A percentile compares a stretch with the other conserved stretches of the same genome.
Evolutionary conservation across 2,329 filamentous ascomycete genomes (phyloP).

Genomic region (Penicillium sp.): DNA sequence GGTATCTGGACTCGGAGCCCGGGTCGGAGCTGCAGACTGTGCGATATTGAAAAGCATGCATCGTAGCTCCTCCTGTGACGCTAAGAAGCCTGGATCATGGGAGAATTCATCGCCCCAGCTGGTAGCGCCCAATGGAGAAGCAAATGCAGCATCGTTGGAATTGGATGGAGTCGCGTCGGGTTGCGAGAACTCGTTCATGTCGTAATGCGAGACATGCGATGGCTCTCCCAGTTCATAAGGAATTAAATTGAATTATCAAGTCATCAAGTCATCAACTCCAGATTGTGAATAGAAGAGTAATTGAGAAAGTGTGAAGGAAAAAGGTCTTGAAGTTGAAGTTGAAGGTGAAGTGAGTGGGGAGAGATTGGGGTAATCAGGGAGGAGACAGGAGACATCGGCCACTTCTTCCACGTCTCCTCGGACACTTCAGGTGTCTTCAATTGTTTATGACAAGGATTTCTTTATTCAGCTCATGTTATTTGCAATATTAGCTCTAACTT

Average conservation of each 20-base stretch:
- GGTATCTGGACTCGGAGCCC: conserved; percentile 38
- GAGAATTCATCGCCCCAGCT: conserved; percentile 33
- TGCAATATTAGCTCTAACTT: too few relatives aligned
- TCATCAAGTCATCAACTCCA: too few relatives aligned
- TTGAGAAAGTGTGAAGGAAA: background rate
- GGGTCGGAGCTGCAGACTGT: conserved; percentile 46
- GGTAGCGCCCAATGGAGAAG: conserved; percentile 18
- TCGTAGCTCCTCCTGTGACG: conserved; percentile 49
- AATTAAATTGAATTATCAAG: background rate
- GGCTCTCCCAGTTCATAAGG: background rate
- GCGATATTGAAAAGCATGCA: conserved; percentile 48
- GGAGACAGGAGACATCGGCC: background rate
- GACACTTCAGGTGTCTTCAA: background rate
- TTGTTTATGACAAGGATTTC: too few relatives aligned
- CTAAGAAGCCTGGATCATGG: conserved; percentile 47
- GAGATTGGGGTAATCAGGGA: background rate
- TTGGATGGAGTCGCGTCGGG: conserved; percentile 14
- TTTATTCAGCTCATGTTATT: background rate
- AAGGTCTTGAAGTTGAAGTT: background rate
- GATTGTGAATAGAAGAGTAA: background rate
- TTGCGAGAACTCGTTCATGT: conserved; percentile 15
- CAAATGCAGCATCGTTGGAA: conserved; percentile 17
- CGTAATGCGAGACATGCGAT: background rate
- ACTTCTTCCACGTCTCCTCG: background rate
- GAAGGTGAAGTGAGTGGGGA: background rate